Base-by-base conservation (phyloP, 2,329 filamentous ascomycete genomes). In the Colletotrichum sp. region DNA sequence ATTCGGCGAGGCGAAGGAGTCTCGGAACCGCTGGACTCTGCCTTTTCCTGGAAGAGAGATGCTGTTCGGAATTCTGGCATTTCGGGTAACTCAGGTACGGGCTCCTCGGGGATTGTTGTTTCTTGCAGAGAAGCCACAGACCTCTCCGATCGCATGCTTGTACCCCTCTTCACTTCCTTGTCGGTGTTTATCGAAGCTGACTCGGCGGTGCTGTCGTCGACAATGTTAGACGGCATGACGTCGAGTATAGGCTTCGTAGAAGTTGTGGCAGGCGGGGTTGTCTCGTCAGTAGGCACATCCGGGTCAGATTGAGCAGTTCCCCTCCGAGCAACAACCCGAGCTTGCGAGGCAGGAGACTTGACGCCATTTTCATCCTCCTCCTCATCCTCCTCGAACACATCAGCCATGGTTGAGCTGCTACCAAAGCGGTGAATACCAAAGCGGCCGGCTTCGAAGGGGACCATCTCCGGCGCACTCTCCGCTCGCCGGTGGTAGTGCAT, bases 311-410 rank as follows among this genome's bases (percentile, higher is more conserved):
- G 39, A 9, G 36, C 70, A 21, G 28, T 16, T 21, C 39, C 43
- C 34, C 66, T 73, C 10, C 64, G 52, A 10, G 36, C 66, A 48
- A 36, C 63, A 28, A 28, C 48, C 64, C 69, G 64, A 15, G 63
- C 57, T 48, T 76, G 72, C 13, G 68, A 68, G 16, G 34, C 78
- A 67, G 48, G 79, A 79, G 81, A 82, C 32, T 80, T 81, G 30
- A 85, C 78, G 24, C 88, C 88, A 15, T 92, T 89, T 4, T 87
- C 86, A 2, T 88, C 86, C 5, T 91, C 89, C 79, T 95, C 93
- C 78, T 96, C 94, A 32, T 96, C 94, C 79, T 96, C 95, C 81
- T 97, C 95, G 78, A 96, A 97, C 1, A 97, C 95, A 81, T 96
- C 95, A 0, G 93, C 94, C 94, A 97, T 96, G 1, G 93, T 93